Evolutionary conservation across 495 filamentous ascomycete species (phyloP).

Genomic region (Penicillium dipodomyicola): DNA sequence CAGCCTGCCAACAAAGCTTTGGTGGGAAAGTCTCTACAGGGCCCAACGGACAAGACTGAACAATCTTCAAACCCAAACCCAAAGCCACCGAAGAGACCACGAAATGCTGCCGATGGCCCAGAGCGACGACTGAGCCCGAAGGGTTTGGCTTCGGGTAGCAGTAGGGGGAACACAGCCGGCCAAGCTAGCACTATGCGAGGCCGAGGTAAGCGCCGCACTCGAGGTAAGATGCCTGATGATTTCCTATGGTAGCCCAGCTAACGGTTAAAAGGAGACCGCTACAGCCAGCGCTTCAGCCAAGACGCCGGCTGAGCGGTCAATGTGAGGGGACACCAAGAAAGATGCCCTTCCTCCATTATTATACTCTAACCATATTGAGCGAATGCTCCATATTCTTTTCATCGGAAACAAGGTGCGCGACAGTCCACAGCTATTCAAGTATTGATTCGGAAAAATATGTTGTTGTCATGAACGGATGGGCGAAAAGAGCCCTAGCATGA

Average conservation of each 20-base stretch:
- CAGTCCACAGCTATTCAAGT: not conserved
- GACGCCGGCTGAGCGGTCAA: slow-evolving; percentile 12
- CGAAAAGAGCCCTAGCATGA: not conserved
- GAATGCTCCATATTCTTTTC: not conserved
- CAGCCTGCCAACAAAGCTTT: not conserved
- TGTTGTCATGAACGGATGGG: not conserved
- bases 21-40: not conserved
- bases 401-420: not conserved
- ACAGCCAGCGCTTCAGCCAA: slow-evolving; percentile 36
- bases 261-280: slow-evolving; percentile 31
- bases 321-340: not conserved
- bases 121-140: slow-evolving; percentile 22
- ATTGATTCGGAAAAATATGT: not conserved
- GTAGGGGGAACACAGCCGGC: slow-evolving; percentile 2
- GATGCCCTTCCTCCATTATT: not conserved
- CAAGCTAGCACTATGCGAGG: slow-evolving; percentile 12
- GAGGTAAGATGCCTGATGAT: slow-evolving; percentile 21
- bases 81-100: slow-evolving; percentile 1
- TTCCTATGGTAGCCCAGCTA: slow-evolving; percentile 5
- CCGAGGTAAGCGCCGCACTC: slow-evolving; percentile 24
- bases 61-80: not conserved
- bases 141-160: slow-evolving; percentile 24
- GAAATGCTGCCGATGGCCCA: not conserved
- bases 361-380: not conserved
- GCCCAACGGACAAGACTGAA: not conserved